phyloP scores from a whole-genome alignment of 2,329 filamentous ascomycete species.

The Claviceps monticola region DNA sequence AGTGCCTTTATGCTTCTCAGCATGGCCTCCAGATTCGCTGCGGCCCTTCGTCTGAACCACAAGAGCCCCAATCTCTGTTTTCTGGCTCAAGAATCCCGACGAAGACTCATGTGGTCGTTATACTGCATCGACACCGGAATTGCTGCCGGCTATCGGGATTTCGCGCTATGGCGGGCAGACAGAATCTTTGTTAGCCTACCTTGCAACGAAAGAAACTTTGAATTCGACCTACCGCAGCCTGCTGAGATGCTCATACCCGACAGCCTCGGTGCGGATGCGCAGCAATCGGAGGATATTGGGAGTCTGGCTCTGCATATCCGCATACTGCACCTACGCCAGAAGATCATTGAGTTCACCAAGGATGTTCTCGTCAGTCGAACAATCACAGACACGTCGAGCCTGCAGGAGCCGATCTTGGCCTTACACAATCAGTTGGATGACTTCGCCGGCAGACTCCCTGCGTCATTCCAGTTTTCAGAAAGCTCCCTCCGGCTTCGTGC shows the following conservation, averaged over 20 bases:
- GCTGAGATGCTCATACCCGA: conserved; percentile 37
- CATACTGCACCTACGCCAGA: conserved; percentile 39
- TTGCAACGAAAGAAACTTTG: conserved; percentile 32
- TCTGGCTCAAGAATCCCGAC: conserved; percentile 27
- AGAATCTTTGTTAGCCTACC: conserved; percentile 28
- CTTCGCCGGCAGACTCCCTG: conserved; percentile 38
- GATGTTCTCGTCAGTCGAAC: conserved; percentile 22
- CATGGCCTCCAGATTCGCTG: conserved; percentile 28
- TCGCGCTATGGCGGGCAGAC: conserved; percentile 28
- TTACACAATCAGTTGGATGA: conserved; percentile 35
- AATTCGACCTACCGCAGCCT: conserved; percentile 42
- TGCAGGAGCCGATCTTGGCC: conserved; percentile 29
- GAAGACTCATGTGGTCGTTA: conserved; percentile 30
- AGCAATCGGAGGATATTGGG: conserved; percentile 36
- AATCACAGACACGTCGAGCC: conserved; percentile 25
- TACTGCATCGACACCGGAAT: conserved; percentile 29
- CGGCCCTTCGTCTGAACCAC: conserved; percentile 29
- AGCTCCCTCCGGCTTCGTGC: conserved; percentile 40
- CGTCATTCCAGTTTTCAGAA: conserved; percentile 44
- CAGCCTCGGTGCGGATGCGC: conserved; percentile 25
- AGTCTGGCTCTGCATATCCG: conserved; percentile 43
- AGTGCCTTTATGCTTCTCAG: conserved; percentile 31
- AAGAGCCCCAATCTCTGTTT: conserved; percentile 26
- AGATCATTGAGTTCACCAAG: conserved; percentile 40
- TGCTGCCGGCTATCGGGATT: conserved; percentile 29